Evolutionary conservation across 2,329 filamentous ascomycete species (phyloP), one percentile per base, ranked within the genome.

Genomic region (Scedosporium apiospermum): DNA sequence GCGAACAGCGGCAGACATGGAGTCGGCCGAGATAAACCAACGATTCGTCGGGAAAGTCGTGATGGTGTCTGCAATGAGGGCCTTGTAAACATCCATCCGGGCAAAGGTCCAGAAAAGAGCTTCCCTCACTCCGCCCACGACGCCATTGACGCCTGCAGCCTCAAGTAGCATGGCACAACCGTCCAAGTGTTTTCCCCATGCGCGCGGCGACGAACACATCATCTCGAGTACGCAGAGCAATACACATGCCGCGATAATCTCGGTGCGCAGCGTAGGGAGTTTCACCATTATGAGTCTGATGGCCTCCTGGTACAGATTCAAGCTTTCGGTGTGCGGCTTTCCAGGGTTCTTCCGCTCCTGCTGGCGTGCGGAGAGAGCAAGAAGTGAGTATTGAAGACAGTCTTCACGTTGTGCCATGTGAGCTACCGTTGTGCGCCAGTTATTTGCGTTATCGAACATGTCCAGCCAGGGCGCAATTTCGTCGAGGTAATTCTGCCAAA

Each of bases 101-200:
- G 79, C 79, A 69, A 82, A 82, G 62, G 78, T 81, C 80, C 80
- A 83, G 64, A 82, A 83, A 0, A 83, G 68, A 1, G 80, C 79
- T 66, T 81, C 76, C n/a, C 80, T 74, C 2, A 80, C 72, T 3
- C 78, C 78, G 0, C 78, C 78, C 0, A 76, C 76, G 63, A 82
- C 80, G 0, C 80, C 80, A 65, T 81, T 78, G 55, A 82, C 80
- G 1, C 77, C 78, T 3, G 78, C 76, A 0, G 80, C 77, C 65
- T 81, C 75, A 65, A 82, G 78, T 0, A 82, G 69, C 60, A 75
- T 77, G 3, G 80, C 79, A 64, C 80, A 82, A 0, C 80, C 80
- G 64, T 82, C 80, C 0, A 83, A 73, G 64, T 82, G 80, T 1
- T 77, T 76, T 26, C 76, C 74, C 80, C 80, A 82, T 44, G 78